These are phyloP conservation scores for Lathyrus sativus DNA, from an alignment of 306 rosid species.

Conservation along the genomic window DNA sequence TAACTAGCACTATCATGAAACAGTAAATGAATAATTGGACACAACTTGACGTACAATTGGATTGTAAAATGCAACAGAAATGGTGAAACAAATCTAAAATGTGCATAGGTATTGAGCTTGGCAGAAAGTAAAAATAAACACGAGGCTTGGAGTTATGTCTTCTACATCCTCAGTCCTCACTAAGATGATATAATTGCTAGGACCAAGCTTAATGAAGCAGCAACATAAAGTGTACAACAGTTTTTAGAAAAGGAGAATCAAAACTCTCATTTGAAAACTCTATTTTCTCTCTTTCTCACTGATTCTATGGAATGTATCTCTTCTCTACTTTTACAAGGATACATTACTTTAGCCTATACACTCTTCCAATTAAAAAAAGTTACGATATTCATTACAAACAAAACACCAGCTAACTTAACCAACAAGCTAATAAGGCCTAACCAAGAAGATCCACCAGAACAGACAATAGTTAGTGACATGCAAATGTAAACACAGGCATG, in stretches of 20 bases:
- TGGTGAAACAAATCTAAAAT: background rate
- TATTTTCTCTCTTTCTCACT: background rate
- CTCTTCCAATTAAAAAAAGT: background rate
- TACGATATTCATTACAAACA: background rate
- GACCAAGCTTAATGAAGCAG: background rate
- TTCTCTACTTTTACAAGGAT: background rate
- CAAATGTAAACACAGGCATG: background rate
- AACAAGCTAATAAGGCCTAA: background rate
- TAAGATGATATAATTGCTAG: background rate
- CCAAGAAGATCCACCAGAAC: background rate
- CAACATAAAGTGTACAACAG: background rate
- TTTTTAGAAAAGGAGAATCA: background rate
- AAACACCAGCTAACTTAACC: background rate
- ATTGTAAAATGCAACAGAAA: background rate
- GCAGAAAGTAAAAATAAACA: background rate
- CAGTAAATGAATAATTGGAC: background rate
- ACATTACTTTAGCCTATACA: background rate
- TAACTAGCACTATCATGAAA: background rate
- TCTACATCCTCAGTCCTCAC: background rate
- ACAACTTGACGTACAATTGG: background rate
- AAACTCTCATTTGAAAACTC: background rate
- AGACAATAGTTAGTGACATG: background rate
- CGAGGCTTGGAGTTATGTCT: background rate
- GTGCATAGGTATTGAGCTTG: background rate
- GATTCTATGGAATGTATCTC: background rate